phyloP scores from a whole-genome alignment of 257 asterid genomes.

The Nicotiana undulata region DNA sequence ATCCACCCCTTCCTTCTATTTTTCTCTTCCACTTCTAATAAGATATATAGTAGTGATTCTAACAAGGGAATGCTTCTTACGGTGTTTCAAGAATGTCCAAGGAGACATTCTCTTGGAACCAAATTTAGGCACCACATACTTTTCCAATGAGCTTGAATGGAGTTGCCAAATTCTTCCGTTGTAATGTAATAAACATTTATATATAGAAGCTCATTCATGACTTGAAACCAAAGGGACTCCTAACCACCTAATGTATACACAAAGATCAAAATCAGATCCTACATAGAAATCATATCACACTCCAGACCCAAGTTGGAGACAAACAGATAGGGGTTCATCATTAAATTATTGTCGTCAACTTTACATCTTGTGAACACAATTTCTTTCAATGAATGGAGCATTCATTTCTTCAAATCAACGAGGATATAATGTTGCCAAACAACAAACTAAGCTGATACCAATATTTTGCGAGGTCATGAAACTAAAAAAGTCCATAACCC shows the following conservation, averaged over 20 bases:
- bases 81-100: not conserved
- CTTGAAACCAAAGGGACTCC: not conserved
- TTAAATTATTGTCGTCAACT: not conserved
- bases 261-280: not conserved
- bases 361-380: not conserved
- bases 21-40: not conserved
- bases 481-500: not conserved
- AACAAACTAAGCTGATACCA: not conserved
- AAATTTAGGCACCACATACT: not conserved
- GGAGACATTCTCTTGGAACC: not conserved
- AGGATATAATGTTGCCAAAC: not conserved
- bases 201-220: not conserved
- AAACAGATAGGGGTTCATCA: not conserved
- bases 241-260: not conserved
- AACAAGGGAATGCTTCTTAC: not conserved
- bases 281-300: not conserved
- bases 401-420: not conserved
- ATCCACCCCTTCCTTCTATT: not conserved
- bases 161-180: not conserved
- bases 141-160: not conserved
- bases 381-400: not conserved
- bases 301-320: not conserved
- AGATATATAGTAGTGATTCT: too few species aligned
- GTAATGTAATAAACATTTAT: not conserved
- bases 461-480: not conserved